Percentiles rank a stretch among this genome's conserved stretches.
phyloP scores from a whole-genome alignment of 495 filamentous ascomycete species.

The Talaromyces trachyspermus region DNA sequence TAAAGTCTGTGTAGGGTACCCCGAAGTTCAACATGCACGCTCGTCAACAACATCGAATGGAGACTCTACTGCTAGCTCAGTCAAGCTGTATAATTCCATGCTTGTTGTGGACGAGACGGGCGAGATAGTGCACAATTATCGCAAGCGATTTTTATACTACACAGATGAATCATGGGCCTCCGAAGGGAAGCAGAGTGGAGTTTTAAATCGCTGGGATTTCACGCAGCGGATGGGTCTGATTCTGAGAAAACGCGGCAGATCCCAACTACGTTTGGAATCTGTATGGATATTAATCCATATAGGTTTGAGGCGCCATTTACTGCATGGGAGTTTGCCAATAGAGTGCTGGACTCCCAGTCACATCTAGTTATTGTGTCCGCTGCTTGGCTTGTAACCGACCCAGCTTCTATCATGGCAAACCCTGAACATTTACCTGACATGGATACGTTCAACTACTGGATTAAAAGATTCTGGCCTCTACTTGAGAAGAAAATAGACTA shows the following conservation, averaged over 20 bases:
- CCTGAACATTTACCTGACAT: conserved; percentile 53
- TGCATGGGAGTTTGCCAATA: conserved; percentile 79
- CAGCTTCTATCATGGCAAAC: conserved; percentile 18
- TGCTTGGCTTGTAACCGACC: conserved; percentile 73
- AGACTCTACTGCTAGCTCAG: conserved; percentile 10
- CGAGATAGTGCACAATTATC: conserved; percentile 69
- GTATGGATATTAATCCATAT: conserved; percentile 69
- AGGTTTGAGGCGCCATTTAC: conserved; percentile 69
- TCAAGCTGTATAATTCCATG: conserved; percentile 70
- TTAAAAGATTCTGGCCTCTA: conserved; percentile 72
- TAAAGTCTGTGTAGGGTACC: conserved; percentile 84
- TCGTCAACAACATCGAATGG: background rate
- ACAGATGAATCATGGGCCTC: conserved; percentile 88
- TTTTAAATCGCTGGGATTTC: conserved; percentile 30
- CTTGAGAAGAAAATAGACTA: conserved; percentile 44
- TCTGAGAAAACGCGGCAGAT: conserved; percentile 17
- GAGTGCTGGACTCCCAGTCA: conserved; percentile 56
- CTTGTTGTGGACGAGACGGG: conserved; percentile 71
- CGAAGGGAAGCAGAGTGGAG: conserved; percentile 60
- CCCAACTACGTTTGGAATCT: conserved; percentile 76
- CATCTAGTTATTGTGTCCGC: conserved; percentile 75
- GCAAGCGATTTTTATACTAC: conserved; percentile 84
- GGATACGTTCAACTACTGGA: conserved; percentile 83
- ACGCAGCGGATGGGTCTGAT: too few relatives aligned
- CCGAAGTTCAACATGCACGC: conserved; percentile 50